phyloP scores from a whole-genome alignment of 345 rosid genomes.

The Gossypium mustelinum region DNA sequence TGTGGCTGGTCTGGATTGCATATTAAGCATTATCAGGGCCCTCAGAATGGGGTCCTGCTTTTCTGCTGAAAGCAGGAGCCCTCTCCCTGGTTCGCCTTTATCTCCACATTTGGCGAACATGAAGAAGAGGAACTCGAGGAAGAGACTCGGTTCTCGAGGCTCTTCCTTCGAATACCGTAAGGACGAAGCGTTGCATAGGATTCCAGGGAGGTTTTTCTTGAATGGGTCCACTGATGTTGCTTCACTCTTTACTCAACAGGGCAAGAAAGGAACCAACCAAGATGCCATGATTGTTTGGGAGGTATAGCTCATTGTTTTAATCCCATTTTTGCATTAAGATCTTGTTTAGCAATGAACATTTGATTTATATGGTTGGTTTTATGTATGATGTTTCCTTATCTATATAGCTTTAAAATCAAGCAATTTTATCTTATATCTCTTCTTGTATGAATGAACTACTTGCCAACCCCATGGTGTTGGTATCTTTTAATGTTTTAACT shows the following conservation, averaged over 20 bases:
- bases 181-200: constrained; percentile 64
- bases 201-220: constrained; percentile 76
- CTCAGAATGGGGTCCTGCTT: constrained; percentile 99
- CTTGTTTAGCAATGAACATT: not conserved
- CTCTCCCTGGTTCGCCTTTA: constrained; percentile 77
- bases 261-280: constrained; percentile 98
- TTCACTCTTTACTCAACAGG: constrained; percentile 83
- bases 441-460: not conserved
- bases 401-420: constrained; percentile 1
- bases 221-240: constrained; percentile 84
- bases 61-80: constrained; percentile 88
- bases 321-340: not conserved
- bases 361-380: not conserved
- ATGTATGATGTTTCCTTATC: not conserved
- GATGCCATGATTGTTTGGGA: constrained; percentile 99
- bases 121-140: constrained; percentile 69
- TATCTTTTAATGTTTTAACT: too few species aligned
- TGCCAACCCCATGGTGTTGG: too few species aligned
- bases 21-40: constrained; percentile 91
- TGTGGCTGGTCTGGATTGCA: constrained; percentile 93
- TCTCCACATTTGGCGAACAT: constrained; percentile 52
- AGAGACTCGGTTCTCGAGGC: constrained; percentile 35
- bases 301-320: constrained; percentile 42
- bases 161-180: constrained; percentile 51
- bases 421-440: not conserved